A percentile compares a stretch with the other conserved stretches of the same genome.
Conservation (phyloP, 257 asterid species). For the Rehmannia glutinosa region DNA sequence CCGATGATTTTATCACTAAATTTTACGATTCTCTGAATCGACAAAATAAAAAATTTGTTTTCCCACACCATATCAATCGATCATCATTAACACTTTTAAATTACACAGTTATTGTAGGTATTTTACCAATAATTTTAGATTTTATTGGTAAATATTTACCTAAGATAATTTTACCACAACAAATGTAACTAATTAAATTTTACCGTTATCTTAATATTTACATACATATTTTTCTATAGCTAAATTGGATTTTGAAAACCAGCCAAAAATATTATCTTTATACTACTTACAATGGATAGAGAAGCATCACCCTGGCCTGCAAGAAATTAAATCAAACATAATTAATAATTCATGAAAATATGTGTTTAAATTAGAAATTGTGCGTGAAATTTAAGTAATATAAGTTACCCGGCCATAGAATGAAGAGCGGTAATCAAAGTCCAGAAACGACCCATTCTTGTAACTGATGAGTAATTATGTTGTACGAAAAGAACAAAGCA, state of each 20-base stretch:
- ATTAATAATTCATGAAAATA: background rate
- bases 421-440: constrained; percentile 33
- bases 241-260: background rate
- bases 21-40: too few species aligned
- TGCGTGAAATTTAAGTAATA: background rate
- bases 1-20: too few species aligned
- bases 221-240: too few species aligned
- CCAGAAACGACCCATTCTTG: constrained; percentile 37
- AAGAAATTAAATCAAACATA: background rate
- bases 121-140: too few species aligned
- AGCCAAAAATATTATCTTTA: background rate
- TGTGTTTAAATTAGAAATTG: background rate
- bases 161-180: too few species aligned
- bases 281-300: constrained; percentile 41
- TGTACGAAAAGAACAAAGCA: background rate
- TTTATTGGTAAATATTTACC: too few species aligned
- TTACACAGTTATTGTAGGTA: too few species aligned
- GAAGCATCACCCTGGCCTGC: constrained; percentile 53
- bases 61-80: too few species aligned
- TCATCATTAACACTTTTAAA: too few species aligned
- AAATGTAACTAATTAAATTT: background rate
- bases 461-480: background rate
- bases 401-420: constrained; percentile 35
- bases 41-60: too few species aligned
- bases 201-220: too few species aligned